Base-by-base conservation (phyloP, 352 stramenopile genomes). In the Pythium brachiatum region DNA sequence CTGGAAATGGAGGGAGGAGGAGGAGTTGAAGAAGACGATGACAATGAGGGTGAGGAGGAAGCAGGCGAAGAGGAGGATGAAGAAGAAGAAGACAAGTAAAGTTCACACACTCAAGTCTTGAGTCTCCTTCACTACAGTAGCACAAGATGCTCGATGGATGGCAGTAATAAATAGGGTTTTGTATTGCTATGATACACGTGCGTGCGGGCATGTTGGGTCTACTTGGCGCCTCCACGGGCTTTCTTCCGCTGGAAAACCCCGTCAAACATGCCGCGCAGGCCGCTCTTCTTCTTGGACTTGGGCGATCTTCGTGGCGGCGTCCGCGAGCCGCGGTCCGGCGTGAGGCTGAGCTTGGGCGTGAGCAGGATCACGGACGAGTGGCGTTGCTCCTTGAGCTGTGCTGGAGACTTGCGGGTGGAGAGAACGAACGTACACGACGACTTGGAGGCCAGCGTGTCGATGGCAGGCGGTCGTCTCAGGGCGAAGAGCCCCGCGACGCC, bases 241-340 rank as follows among this genome's bases (percentile, higher is more conserved):
- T 66, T 73, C 66, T 73, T 73, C 66, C 66, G 56, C 51, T 57
- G 66, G 58, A 73, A 68, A 56, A 68, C 59, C 50, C 60, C 66
- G 43, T 73, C 60, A n/a, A 73, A 36, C 29, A 73, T 57, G 43
- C 50, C 55, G 0, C 60, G 59, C 15, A 73, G 57, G 25, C 50
- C 47, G 34, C 58, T 63, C 47, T 66, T 71, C 56, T 70, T 70
- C 27, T 38, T 41, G 46, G 29, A 53, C 43, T 65, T 64, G 31
- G 52, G 57, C 7, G 63, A 65, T 1, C 63, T 39, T 1, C 51
- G 56, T 8, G 31, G 15, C n/a, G 55, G 48, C n/a, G 29, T 53
- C 26, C 46, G 34, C 5, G 23, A 15, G 23, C n/a, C 13, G 13
- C 41, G n/a, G 32, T 43, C 46, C 31, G 12, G 0, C 7, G 27